Conservation (phyloP, 2,329 filamentous ascomycete genomes). For the Madurella mycetomatis region DNA sequence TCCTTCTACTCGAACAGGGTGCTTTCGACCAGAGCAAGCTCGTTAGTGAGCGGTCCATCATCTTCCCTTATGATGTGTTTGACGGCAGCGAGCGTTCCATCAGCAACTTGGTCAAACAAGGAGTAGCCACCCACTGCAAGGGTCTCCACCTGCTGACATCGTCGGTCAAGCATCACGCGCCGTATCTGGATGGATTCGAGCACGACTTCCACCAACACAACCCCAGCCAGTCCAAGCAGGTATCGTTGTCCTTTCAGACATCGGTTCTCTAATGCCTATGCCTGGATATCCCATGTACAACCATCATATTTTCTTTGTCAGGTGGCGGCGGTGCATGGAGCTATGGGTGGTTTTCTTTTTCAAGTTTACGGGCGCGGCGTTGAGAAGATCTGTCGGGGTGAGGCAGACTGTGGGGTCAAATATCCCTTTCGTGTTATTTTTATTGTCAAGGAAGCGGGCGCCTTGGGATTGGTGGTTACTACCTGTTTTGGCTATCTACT, state of each 20-base stretch:
- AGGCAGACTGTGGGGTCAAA: not conserved
- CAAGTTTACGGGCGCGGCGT: not conserved
- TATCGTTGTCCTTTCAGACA: constrained; percentile 13
- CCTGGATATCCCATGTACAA: not conserved
- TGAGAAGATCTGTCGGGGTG: not conserved
- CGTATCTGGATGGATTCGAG: constrained; percentile 8
- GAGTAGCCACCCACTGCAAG: constrained; percentile 23
- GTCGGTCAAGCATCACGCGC: constrained; percentile 17
- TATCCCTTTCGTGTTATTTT: not conserved
- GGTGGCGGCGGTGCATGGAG: not conserved
- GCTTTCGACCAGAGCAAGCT: constrained; percentile 29
- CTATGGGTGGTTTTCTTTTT: not conserved
- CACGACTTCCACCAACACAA: constrained; percentile 1
- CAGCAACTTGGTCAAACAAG: constrained; percentile 23
- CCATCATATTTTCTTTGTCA: not conserved
- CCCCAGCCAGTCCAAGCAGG: not conserved
- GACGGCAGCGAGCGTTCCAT: constrained; percentile 26
- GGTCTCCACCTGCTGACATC: constrained; percentile 24
- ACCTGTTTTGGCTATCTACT: not conserved
- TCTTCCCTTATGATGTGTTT: constrained; percentile 27
- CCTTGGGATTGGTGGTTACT: not conserved
- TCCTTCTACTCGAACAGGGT: constrained; percentile 24
- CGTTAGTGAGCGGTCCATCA: constrained; percentile 24
- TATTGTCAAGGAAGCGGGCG: not conserved
- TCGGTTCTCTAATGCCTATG: constrained; percentile 1